These are phyloP conservation scores for Parietichytrium sp. DNA, from an alignment of 108 stramenopile species.

Conservation along the genomic window DNA sequence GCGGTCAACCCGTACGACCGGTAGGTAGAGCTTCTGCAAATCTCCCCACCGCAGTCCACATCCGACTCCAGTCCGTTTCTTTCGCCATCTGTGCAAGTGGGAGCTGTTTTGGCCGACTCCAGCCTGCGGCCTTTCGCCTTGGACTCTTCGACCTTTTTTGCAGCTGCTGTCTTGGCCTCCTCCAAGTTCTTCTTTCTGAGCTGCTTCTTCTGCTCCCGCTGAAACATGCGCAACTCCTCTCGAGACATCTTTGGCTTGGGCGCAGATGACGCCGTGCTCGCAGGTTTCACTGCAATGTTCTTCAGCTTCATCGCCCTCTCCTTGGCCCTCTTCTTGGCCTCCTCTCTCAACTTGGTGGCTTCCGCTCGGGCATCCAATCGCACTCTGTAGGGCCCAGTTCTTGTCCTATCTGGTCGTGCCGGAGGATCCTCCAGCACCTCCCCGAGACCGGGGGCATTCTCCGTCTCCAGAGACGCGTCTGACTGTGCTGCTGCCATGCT, in stretches of 20 bases:
- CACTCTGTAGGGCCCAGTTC: too few relatives aligned
- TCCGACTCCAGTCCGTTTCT: background rate
- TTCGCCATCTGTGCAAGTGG: background rate
- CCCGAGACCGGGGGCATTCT: too few relatives aligned
- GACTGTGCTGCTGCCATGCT: too few relatives aligned
- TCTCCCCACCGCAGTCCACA: constrained; percentile 24
- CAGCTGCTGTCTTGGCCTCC: background rate
- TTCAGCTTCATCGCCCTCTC: background rate
- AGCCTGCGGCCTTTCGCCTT: background rate
- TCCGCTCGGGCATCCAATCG: background rate
- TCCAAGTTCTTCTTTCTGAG: background rate
- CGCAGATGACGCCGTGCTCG: background rate
- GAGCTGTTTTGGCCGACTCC: background rate
- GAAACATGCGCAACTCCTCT: background rate
- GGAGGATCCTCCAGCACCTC: too few relatives aligned
- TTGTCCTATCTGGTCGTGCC: too few relatives aligned
- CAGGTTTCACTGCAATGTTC: background rate
- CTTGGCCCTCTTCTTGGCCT: background rate
- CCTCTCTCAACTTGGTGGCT: background rate
- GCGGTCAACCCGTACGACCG: background rate
- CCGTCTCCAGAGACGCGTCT: too few relatives aligned
- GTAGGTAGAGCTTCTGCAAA: background rate
- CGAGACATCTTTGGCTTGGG: background rate
- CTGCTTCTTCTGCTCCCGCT: background rate
- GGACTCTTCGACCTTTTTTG: background rate